A percentile compares a stretch with the other conserved stretches of the same genome.
Conservation (phyloP, 768 basidiomycete genomes). For the Macrocybe gigantea region DNA sequence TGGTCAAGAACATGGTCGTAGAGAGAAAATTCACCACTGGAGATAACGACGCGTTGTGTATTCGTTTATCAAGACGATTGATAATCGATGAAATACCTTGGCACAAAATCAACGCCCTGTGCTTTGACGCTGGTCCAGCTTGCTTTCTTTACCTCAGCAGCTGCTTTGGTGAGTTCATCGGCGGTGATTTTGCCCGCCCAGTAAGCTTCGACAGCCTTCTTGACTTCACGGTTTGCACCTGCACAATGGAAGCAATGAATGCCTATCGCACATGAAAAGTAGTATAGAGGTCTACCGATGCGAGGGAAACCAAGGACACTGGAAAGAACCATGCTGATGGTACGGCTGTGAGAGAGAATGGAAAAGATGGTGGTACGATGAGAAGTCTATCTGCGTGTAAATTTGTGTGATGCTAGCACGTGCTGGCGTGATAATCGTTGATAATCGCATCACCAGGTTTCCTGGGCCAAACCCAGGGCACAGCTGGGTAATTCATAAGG, state of each 20-base stretch:
- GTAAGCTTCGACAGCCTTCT: constrained; percentile 98
- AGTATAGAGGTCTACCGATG: constrained; percentile 50
- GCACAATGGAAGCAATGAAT: constrained; percentile 4
- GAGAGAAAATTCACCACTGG: constrained; percentile 95
- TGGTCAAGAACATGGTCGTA: constrained; percentile 99
- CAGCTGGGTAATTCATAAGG: no score
- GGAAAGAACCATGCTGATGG: constrained; percentile 61
- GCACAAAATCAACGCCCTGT: constrained; percentile 83
- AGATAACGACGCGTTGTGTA: constrained; percentile 9
- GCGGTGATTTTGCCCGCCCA: constrained; percentile 91
- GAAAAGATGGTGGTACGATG: constrained; percentile 23
- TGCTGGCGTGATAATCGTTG: constrained; percentile 27
- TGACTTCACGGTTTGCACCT: constrained; percentile 94
- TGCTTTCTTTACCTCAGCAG: constrained; percentile 81
- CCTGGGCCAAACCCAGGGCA: not conserved
- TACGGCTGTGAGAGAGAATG: constrained; percentile 12
- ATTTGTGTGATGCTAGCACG: constrained; percentile 25
- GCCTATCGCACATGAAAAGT: not conserved
- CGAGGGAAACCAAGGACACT: constrained; percentile 92
- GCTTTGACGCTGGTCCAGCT: constrained; percentile 86
- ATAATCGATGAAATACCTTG: constrained; percentile 56
- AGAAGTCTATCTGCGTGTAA: constrained; percentile 11
- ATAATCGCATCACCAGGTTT: constrained; percentile 19
- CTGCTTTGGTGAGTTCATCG: constrained; percentile 82
- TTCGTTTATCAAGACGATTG: constrained; percentile 10